A percentile compares a stretch with the other conserved stretches of the same genome.
phyloP scores from a whole-genome alignment of 108 stramenopile species.

The Stephanodiscus triporus region DNA sequence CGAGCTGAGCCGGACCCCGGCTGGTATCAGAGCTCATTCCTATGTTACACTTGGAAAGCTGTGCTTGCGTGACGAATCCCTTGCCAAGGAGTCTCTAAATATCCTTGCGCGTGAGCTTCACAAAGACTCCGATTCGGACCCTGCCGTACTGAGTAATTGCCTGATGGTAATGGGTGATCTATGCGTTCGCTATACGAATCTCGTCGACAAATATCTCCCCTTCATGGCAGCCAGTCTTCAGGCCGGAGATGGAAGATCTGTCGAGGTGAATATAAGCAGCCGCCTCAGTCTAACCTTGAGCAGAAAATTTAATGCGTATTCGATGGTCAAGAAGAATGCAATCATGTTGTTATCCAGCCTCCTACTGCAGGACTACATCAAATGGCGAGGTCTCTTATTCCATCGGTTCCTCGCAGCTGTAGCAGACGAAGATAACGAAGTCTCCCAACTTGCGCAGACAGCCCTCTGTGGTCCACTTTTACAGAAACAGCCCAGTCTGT shows the following conservation, averaged over 20 bases:
- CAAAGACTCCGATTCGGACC: constrained; percentile 53
- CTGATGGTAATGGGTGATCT: constrained; percentile 92
- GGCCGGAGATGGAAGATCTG: constrained; percentile 50
- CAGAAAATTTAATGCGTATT: constrained; percentile 10
- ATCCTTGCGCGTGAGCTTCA: constrained; percentile 89
- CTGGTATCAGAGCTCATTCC: constrained; percentile 74
- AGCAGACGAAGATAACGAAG: constrained; percentile 86
- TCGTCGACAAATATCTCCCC: constrained; percentile 91
- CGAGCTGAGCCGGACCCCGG: constrained; percentile 40
- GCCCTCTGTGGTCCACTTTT: constrained; percentile 78
- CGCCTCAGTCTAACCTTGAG: constrained; percentile 31
- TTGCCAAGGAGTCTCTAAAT: constrained; percentile 81
- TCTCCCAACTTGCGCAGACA: constrained; percentile 72
- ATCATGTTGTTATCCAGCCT: constrained; percentile 85
- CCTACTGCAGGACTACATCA: constrained; percentile 94
- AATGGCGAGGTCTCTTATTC: constrained; percentile 92
- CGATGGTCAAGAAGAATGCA: constrained; percentile 88
- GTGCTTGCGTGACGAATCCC: constrained; percentile 85
- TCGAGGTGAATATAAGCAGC: constrained; percentile 19
- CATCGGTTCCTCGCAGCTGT: constrained; percentile 90
- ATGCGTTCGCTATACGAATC: constrained; percentile 88
- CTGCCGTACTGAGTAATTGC: constrained; percentile 86
- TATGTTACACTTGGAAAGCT: constrained; percentile 88
- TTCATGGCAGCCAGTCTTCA: constrained; percentile 93
- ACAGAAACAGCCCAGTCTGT: constrained; percentile 77